Base-by-base conservation (phyloP, 148 eudicot species). In the Gaultheria prostrata region DNA sequence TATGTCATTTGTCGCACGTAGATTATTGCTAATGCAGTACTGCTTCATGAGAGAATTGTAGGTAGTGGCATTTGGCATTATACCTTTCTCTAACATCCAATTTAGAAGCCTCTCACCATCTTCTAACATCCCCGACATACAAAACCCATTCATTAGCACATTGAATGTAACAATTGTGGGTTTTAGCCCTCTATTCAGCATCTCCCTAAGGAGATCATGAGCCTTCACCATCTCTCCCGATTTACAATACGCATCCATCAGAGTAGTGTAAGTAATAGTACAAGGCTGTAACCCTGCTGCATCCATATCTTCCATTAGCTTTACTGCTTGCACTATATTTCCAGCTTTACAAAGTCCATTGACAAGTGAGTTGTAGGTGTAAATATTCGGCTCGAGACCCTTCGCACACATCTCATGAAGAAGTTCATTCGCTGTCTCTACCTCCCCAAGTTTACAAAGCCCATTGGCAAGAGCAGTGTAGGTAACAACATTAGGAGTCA, bases 231-330 rank as follows among this genome's bases (percentile, higher is more conserved):
- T 90, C 87, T 92, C 90, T 82, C 95, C 97, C 0, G 89, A 90
- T 84, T 94, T 96, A 85, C 95, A 93, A 88, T 96, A 92, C 79
- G 99, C 92, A 89, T 94, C 99, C 93, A 96, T 94, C 82, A 96
- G 82, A 84, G 95, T 94, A 78, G 98, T 96, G 84, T 92, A 96
- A 63, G 99, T 94, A 80, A 90, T 86, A 30, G 88, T 82, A 92
- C 94, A 98, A 57, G 97, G 98, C 87, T 45, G 53, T 73, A 92
- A 89, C 81, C 95, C 92, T 6, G 94, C 91, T 20, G 77, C 83
- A 81, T 93, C 94, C 98, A 96, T 89, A 75, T 94, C 97, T 82
- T 91, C 89, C 89, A 90, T 85, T 18, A 97, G 87, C 82, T 89
- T 91, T 67, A 86, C 84, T 54, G 98, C 99, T 80, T 94, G 94